These are phyloP conservation scores for Ilyonectria sp. DNA, from an alignment of 2,329 filamentous ascomycete species.

Conservation along the genomic window DNA sequence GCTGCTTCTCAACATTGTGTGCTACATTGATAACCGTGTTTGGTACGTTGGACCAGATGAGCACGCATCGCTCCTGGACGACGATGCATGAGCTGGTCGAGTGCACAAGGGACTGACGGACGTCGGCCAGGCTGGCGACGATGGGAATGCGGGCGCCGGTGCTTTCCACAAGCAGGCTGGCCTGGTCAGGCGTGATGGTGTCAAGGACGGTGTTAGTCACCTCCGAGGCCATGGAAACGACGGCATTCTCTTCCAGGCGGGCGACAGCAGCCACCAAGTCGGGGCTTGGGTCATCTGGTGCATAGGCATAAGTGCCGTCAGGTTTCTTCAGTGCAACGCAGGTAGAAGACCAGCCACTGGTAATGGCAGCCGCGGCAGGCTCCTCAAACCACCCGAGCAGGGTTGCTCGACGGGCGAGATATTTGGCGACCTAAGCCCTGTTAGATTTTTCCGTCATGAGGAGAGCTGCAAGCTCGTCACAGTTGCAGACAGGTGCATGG, in stretches of 20 bases:
- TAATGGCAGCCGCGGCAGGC: constrained; percentile 39
- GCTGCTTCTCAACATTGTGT: constrained; percentile 47
- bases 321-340: constrained; percentile 44
- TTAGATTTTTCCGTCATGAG: constrained; percentile 18
- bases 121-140: constrained; percentile 35
- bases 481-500: too few species aligned
- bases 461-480: neutral
- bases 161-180: constrained; percentile 39
- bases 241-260: constrained; percentile 42
- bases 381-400: constrained; percentile 49
- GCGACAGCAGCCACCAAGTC: constrained; percentile 41
- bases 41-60: constrained; percentile 45
- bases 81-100: constrained; percentile 45
- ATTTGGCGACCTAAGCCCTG: constrained; percentile 40
- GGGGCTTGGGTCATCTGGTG: constrained; percentile 45
- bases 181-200: constrained; percentile 39
- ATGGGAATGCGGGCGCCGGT: constrained; percentile 46
- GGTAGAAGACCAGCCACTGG: constrained; percentile 45
- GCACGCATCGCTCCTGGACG: constrained; percentile 41
- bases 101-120: constrained; percentile 38
- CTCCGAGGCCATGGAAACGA: constrained; percentile 47
- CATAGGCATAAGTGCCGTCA: constrained; percentile 40
- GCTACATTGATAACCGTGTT: constrained; percentile 44
- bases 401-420: constrained; percentile 46
- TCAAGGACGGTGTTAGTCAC: constrained; percentile 42